Percentiles rank a stretch among this genome's conserved stretches.
These are phyloP conservation scores for Daldinia sp. DNA, from an alignment of 2,329 filamentous ascomycete genomes.

Conservation along the genomic window DNA sequence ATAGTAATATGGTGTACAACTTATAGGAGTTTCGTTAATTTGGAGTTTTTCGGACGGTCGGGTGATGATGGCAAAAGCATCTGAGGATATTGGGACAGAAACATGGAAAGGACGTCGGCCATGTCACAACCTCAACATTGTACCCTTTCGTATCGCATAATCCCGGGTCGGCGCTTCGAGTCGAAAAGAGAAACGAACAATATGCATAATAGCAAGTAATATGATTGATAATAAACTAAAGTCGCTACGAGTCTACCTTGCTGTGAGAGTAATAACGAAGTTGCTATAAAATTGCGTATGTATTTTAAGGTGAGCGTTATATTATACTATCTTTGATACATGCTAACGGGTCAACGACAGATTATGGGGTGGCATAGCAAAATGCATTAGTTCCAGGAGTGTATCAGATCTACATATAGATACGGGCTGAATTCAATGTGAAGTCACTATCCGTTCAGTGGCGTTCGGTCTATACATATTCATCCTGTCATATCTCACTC, in stretches of 20 bases:
- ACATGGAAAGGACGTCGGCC: constrained; percentile 34
- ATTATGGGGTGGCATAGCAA: not conserved
- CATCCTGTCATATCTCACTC: not conserved
- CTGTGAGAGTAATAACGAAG: not conserved
- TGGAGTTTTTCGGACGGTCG: constrained; percentile 45
- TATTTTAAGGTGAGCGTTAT: not conserved
- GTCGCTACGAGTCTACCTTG: not conserved
- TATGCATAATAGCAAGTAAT: constrained; percentile 38
- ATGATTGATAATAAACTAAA: constrained; percentile 25
- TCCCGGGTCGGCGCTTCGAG: constrained; percentile 30
- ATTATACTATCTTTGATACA: not conserved
- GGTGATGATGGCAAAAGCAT: constrained; percentile 46
- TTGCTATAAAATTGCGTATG: not conserved
- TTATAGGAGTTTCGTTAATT: constrained; percentile 45
- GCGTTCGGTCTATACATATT: not conserved
- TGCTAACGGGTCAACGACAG: not conserved
- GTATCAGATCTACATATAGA: not conserved
- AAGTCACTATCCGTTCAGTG: not conserved
- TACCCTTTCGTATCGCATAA: constrained; percentile 38
- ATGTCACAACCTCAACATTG: constrained; percentile 32
- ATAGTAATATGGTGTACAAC: constrained; percentile 36
- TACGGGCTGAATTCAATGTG: not conserved
- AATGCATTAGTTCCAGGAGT: not conserved
- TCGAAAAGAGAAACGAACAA: constrained; percentile 24
- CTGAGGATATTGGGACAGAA: constrained; percentile 36